Evolutionary conservation across 192 early-diverging fungal genomes (phyloP).

Genomic region (Geosiphon pyriformis): DNA sequence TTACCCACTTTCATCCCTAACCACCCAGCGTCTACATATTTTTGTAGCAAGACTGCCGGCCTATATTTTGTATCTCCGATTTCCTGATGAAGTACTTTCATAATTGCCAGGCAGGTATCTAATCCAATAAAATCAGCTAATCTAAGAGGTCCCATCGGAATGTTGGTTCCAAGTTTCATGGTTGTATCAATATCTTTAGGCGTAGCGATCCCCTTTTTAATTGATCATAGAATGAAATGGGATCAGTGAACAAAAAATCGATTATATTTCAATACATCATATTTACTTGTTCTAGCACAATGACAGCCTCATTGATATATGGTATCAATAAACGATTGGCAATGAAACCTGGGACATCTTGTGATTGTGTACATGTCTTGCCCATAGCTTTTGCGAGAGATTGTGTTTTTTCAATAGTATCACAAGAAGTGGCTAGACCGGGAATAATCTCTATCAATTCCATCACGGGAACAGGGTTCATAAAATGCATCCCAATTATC

Average conservation of each 20-base stretch:
- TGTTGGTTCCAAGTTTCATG: slow-evolving; percentile 96
- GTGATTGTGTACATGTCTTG: slow-evolving; percentile 83
- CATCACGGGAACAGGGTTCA: slow-evolving; percentile 98
- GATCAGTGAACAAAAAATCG: no score
- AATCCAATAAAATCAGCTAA: slow-evolving; percentile 98
- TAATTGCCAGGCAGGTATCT: slow-evolving; percentile 96
- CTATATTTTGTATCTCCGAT: slow-evolving; percentile 95
- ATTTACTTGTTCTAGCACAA: slow-evolving; percentile 72
- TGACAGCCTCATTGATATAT: slow-evolving; percentile 96
- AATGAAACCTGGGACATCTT: slow-evolving; percentile 95
- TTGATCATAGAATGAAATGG: neutral
- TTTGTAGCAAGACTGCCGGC: slow-evolving; percentile 83
- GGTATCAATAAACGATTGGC: slow-evolving; percentile 98
- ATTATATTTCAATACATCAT: neutral
- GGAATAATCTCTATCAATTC: slow-evolving; percentile 96
- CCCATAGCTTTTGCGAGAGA: slow-evolving; percentile 80
- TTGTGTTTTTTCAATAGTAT: slow-evolving; percentile 68
- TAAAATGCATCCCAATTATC: slow-evolving; percentile 99
- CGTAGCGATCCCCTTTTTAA: slow-evolving; percentile 71
- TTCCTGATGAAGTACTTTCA: slow-evolving; percentile 87
- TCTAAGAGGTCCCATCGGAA: slow-evolving; percentile 95
- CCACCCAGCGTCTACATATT: slow-evolving; percentile 96
- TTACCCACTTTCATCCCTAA: slow-evolving; percentile 85
- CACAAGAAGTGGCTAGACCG: slow-evolving; percentile 73
- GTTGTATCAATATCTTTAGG: slow-evolving; percentile 96